Conservation (phyloP, 768 basidiomycete species). For the Albatrellus ellisii region DNA sequence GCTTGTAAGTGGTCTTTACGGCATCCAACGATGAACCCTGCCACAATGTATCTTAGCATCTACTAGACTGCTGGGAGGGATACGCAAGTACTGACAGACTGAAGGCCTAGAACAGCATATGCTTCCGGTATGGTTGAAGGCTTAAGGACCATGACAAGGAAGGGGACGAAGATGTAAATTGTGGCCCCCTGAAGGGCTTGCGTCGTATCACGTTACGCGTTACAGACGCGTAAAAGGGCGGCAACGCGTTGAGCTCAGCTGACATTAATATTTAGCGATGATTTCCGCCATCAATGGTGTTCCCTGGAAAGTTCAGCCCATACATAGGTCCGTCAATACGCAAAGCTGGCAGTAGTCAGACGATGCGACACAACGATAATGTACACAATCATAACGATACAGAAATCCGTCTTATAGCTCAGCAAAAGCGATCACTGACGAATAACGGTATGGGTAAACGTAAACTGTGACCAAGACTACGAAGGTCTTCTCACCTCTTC, state of each 20-base stretch:
- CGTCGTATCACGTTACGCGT: not conserved
- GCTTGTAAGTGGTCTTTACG: slow-evolving; percentile 59
- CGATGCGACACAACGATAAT: too few species aligned
- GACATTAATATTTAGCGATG: too few species aligned
- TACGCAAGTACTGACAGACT: slow-evolving; percentile 27
- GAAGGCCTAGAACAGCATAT: slow-evolving; percentile 35
- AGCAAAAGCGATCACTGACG: slow-evolving; percentile 2
- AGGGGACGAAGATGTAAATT: not conserved
- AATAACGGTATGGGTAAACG: not conserved
- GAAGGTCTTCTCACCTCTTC: slow-evolving; percentile 67
- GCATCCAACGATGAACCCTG: slow-evolving; percentile 49
- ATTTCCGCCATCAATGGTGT: too few species aligned
- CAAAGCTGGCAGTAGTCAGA: too few species aligned
- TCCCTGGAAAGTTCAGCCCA: too few species aligned
- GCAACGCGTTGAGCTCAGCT: too few species aligned
- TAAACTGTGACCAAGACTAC: too few species aligned
- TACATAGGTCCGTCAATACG: too few species aligned
- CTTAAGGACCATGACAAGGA: slow-evolving; percentile 21
- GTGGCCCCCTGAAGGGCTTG: not conserved
- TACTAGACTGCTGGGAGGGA: too few species aligned
- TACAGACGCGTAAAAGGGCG: too few species aligned
- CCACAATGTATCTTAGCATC: not conserved
- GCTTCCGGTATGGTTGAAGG: slow-evolving; percentile 25
- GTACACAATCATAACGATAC: too few species aligned
- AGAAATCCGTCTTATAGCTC: not conserved